Base-by-base conservation (phyloP, 2,329 filamentous ascomycete species). In the Phyllosticta citriasiana region DNA sequence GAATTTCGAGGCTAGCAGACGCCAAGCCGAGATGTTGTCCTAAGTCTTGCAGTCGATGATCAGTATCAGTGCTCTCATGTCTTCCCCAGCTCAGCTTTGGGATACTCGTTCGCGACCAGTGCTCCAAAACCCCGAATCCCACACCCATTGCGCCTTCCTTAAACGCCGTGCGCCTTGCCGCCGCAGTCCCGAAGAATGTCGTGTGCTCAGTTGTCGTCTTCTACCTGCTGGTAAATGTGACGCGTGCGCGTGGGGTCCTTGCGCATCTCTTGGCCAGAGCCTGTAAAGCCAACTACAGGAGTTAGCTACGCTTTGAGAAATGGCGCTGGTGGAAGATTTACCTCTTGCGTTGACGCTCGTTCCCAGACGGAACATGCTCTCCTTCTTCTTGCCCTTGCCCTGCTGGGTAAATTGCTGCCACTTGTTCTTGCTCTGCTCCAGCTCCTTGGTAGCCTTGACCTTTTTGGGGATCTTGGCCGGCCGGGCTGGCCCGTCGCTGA, bases 311-410 rank as follows among this genome's bases (percentile, higher is more conserved):
- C 12, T 52, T 51, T n/a, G 55, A 61, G n/a, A 30, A 56, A 2
- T 56, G 57, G 16, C n/a, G 57, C 27, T 52, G 33, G 60, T 33
- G 10, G 63, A 58, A 33, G n/a, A 24, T 16, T 67, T 78, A 96
- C 92, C 92, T 88, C 91, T 84, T 62, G 89, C 92, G 69, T 90
- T 84, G 25, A 94, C 83, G 64, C 90, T 87, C 33, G 96, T 91
- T 0, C 91, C 91, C 2, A 92, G 97, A 55, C 92, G 86, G 73
- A 97, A 97, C 92, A 97, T 97, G 80, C 91, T 96, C 56, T 96
- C 90, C 77, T 96, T 96, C 63, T 78, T 73, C 70, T 84, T 86
- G 63, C 68, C 67, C n/a, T 68, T 72, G 12, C 80, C 79, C 73
- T 95, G 96, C 70, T 82, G 80, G 66, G 86, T 88, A 74, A 96